phyloP scores from a whole-genome alignment of 768 basidiomycete species.

The Lactarius trivialis region DNA sequence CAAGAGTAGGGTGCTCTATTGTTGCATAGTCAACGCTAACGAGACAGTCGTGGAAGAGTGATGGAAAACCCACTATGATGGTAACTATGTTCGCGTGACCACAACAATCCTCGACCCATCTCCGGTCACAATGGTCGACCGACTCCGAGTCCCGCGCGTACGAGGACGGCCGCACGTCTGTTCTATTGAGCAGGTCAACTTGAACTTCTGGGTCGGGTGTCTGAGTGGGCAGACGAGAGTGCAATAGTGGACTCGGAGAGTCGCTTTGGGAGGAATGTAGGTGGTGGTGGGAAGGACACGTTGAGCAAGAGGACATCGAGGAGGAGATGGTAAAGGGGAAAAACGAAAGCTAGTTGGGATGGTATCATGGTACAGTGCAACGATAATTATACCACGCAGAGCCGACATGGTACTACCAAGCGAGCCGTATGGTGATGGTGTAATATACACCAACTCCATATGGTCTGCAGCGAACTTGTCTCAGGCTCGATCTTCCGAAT shows the following conservation, averaged over 20 bases:
- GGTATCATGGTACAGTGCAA: background rate
- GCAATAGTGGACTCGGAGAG: background rate
- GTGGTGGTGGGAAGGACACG: background rate
- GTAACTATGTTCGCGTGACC: background rate
- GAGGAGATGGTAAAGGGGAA: background rate
- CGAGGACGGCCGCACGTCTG: background rate
- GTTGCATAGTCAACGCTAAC: background rate
- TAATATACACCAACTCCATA: too few species aligned
- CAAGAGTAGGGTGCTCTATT: conserved; percentile 1
- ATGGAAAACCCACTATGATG: background rate
- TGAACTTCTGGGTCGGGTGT: background rate
- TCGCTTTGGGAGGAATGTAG: background rate
- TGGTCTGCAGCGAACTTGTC: too few species aligned
- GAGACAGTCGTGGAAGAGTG: background rate
- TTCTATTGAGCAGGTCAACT: background rate
- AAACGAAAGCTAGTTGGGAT: background rate
- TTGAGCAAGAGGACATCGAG: background rate
- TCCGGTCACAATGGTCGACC: background rate
- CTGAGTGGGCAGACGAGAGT: background rate
- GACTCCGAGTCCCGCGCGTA: background rate
- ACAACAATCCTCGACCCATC: background rate
- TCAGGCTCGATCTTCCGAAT: too few species aligned
- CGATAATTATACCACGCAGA: too few species aligned
- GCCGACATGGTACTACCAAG: too few species aligned
- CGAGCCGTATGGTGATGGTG: too few species aligned